These are phyloP conservation scores for Pseudogymnoascus destructans DNA, from an alignment of 2,329 filamentous ascomycete genomes.

Conservation along the genomic window DNA sequence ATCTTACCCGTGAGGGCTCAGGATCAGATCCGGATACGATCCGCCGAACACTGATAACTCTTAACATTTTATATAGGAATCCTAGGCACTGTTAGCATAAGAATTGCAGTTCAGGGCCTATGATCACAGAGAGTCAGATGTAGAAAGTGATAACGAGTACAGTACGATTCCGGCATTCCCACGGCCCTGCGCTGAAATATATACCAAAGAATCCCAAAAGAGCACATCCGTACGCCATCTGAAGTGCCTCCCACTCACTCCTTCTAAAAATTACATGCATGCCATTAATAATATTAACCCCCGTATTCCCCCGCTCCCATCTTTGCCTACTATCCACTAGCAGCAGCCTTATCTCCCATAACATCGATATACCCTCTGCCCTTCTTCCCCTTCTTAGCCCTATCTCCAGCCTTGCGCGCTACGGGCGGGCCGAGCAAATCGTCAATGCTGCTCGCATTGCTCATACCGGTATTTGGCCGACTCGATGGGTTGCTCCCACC, in stretches of 20 bases:
- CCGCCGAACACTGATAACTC: too few species aligned
- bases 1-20: too few species aligned
- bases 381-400: constrained; percentile 61
- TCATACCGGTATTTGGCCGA: constrained; percentile 68
- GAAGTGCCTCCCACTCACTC: not conserved
- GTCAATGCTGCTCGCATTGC: constrained; percentile 87
- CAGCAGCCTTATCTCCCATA: constrained; percentile 42
- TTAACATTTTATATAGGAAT: too few species aligned
- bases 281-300: constrained; percentile 5
- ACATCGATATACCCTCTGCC: constrained; percentile 88
- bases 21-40: too few species aligned
- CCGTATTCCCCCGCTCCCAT: not conserved
- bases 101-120: not conserved
- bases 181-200: constrained; percentile 4
- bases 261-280: constrained; percentile 2
- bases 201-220: not conserved
- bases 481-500: constrained; percentile 37
- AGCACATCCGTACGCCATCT: constrained; percentile 3
- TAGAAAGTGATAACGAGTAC: not conserved
- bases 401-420: constrained; percentile 49
- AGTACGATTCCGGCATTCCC: constrained; percentile 1
- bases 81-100: not conserved
- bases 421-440: constrained; percentile 69
- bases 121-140: not conserved
- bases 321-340: not conserved